Percentiles rank a stretch among this genome's conserved stretches.
phyloP scores from a whole-genome alignment of 805 yeast genomes.

The Wickerhamomyces chaumierensis region DNA sequence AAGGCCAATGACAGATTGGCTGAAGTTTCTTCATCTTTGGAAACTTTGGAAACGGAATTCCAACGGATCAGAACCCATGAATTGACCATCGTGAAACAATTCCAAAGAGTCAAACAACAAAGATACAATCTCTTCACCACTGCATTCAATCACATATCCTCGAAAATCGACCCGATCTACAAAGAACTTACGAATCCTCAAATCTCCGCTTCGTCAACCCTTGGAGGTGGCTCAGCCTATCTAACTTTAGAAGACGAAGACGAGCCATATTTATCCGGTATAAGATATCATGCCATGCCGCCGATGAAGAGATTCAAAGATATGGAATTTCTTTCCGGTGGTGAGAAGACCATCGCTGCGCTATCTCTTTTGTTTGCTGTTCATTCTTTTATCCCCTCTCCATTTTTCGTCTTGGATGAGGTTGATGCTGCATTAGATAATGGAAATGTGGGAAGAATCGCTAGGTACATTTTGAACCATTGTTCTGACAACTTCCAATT shows the following conservation, averaged over 20 bases:
- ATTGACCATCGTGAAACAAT: constrained; percentile 38
- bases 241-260: constrained; percentile 80
- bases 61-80: constrained; percentile 51
- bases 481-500: constrained; percentile 78
- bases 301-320: constrained; percentile 89
- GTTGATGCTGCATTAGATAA: constrained; percentile 97
- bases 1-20: constrained; percentile 68
- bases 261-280: constrained; percentile 77
- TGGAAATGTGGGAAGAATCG: constrained; percentile 75
- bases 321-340: constrained; percentile 89
- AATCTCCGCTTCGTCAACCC: constrained; percentile 33
- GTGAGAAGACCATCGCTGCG: constrained; percentile 95
- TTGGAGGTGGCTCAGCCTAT: constrained; percentile 90
- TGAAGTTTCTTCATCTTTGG: constrained; percentile 52
- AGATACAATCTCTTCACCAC: constrained; percentile 55
- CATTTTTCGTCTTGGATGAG: constrained; percentile 92
- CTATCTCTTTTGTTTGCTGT: constrained; percentile 84
- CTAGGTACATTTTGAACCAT: constrained; percentile 69
- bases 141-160: constrained; percentile 70
- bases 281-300: constrained; percentile 90
- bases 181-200: constrained; percentile 65
- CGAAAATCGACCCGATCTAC: constrained; percentile 63
- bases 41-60: constrained; percentile 55
- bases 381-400: constrained; percentile 86
- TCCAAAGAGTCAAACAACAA: constrained; percentile 43